Base-by-base conservation (phyloP, 768 basidiomycete species). In the Tulasnella sp. region DNA sequence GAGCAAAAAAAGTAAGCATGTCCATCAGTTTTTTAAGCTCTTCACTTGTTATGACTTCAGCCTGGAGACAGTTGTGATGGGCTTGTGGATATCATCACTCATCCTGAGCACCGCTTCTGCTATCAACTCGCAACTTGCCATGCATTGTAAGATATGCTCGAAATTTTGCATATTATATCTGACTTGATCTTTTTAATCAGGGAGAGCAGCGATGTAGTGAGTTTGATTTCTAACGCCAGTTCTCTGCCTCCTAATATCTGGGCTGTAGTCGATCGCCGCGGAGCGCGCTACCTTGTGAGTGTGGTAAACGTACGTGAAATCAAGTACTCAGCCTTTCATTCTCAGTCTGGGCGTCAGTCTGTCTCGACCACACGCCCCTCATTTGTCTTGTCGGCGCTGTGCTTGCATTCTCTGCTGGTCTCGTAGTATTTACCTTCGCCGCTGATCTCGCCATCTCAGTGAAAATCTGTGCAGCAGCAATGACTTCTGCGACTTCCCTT, bases 281-380 rank as follows among this genome's bases (percentile, higher is more conserved):
- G n/a, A 72, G 46, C 21, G 77, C 48, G 2, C 31, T 81, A 12
- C 80, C 80, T 19, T 3, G 77, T 78, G 44, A 78, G 77, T 78
- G 24, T 31, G 7, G 3, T 39, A 24, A 58, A 8, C 56, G 24
- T 14, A 8, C 16, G 24, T 10, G 16, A 62, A 6, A 44, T 40
- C 18, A 10, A 21, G 2, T 2, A 14, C 52, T n/a, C 34, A 58
- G 7, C 21, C 21, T 58, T 58, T 24, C 8, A 92, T 24, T 40
- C 39, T 40, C 39, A 78, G 77, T 46, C 48, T 80, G 71, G 80
- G 44, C 78, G 14, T 76, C 48, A 7, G 71, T 81, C 71, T 81
- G 80, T 73, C 42, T 81, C 24, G 71, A 40, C 9, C 79, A 68
- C 19, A 80, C 80, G 38, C 80, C 80, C 2, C 46, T 81, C 16